Conservation (phyloP, 2,329 filamentous ascomycete species). For the Verticillium alfalfae region DNA sequence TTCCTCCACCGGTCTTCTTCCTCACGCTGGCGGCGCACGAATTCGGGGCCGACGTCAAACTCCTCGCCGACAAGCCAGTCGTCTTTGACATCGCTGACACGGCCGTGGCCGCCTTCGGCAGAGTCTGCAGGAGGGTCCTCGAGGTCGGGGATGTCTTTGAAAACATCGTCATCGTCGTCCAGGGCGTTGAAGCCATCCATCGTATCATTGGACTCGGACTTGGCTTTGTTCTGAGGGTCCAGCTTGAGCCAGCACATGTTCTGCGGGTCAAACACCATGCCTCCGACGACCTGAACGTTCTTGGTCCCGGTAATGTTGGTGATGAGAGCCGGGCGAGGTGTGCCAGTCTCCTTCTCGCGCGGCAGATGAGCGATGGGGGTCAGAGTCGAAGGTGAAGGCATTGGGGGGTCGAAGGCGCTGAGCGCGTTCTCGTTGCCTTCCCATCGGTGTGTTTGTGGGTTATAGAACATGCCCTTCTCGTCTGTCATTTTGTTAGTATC, state of each 20-base stretch:
- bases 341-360: conserved; percentile 53
- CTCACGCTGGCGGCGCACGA: conserved; percentile 79
- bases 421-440: conserved; percentile 92
- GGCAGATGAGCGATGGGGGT: conserved; percentile 35
- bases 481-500: conserved; percentile 42
- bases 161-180: conserved; percentile 88
- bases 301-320: conserved; percentile 81
- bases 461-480: conserved; percentile 94
- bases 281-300: conserved; percentile 89
- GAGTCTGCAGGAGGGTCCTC: conserved; percentile 58
- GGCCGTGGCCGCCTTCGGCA: conserved; percentile 41
- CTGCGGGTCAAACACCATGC: conserved; percentile 96
- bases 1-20: conserved; percentile 89
- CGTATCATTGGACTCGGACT: conserved; percentile 47
- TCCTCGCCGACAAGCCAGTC: conserved; percentile 90
- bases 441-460: conserved; percentile 81
- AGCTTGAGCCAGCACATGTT: conserved; percentile 98
- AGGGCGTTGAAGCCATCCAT: conserved; percentile 63
- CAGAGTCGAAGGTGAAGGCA: conserved; percentile 47
- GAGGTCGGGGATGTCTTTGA: conserved; percentile 90
- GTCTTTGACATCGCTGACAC: conserved; percentile 59
- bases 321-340: conserved; percentile 73
- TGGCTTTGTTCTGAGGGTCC: conserved; percentile 38
- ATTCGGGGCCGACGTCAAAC: conserved; percentile 94
- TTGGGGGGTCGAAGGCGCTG: conserved; percentile 66